These are phyloP conservation scores for Rubroboletus pulcherrimus DNA, from an alignment of 768 basidiomycete species.

Conservation along the genomic window DNA sequence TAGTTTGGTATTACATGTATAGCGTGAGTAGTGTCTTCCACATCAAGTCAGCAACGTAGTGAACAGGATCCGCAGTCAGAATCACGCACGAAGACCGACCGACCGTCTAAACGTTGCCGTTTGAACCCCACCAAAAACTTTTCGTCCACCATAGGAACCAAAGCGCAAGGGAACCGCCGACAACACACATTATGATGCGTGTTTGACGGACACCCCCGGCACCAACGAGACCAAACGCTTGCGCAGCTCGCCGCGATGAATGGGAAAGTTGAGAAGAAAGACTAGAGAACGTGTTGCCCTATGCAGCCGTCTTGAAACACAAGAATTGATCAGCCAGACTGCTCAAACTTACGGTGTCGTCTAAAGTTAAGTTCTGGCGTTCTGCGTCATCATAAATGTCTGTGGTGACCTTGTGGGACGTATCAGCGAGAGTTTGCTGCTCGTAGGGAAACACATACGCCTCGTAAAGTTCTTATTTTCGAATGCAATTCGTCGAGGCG, in stretches of 20 bases:
- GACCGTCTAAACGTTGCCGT: constrained; percentile 12
- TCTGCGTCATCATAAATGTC: constrained; percentile 86
- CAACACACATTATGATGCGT: constrained; percentile 60
- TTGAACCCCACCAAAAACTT: constrained; percentile 42
- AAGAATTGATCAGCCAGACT: not conserved
- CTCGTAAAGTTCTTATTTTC: constrained; percentile 72
- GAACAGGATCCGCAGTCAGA: not conserved
- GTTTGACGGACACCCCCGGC: constrained; percentile 65
- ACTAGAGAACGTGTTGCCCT: constrained; percentile 66
- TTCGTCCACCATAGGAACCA: constrained; percentile 54
- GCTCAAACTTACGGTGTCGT: constrained; percentile 60
- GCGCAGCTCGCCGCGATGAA: constrained; percentile 64
- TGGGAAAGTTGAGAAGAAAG: constrained; percentile 62
- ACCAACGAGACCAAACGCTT: constrained; percentile 65
- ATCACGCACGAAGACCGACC: constrained; percentile 12
- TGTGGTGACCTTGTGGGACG: constrained; percentile 61
- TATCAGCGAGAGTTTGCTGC: not conserved
- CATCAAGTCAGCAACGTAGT: not conserved
- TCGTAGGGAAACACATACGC: constrained; percentile 37
- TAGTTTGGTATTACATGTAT: constrained; percentile 6
- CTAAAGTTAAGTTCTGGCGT: constrained; percentile 73
- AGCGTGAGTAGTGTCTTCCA: not conserved
- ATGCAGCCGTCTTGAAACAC: not conserved
- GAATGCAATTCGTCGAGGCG: constrained; percentile 79
- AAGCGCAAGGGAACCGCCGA: constrained; percentile 49